A percentile compares a stretch with the other conserved stretches of the same genome.
Conservation (phyloP, 108 stramenopile genomes). For the Cyclotella cryptica region DNA sequence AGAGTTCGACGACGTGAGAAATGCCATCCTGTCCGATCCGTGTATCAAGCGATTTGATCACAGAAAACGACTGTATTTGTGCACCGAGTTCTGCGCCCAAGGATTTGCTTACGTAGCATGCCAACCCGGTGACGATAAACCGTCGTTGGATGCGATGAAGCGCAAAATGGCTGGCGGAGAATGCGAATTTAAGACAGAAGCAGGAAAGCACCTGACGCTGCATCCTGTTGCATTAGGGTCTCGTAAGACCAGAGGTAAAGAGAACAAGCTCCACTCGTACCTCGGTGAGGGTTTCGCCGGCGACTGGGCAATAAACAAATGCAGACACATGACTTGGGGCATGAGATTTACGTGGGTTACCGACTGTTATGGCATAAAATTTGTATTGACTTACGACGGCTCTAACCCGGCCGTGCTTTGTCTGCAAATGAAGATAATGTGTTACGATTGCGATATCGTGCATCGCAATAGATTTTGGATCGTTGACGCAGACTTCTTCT, state of each 20-base stretch:
- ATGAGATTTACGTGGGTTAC: conserved; percentile 9
- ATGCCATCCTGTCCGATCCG: not conserved
- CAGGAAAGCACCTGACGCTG: not conserved
- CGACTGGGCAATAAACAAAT: conserved; percentile 24
- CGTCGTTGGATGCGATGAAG: conserved; percentile 5
- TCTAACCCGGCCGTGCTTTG: not conserved
- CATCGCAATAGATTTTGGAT: too few relatives aligned
- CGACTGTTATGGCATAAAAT: too few relatives aligned
- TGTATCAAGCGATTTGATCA: too few relatives aligned
- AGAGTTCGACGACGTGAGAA: not conserved
- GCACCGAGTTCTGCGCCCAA: too few relatives aligned
- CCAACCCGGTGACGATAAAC: conserved; percentile 6
- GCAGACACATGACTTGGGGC: conserved; percentile 8
- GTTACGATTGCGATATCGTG: too few relatives aligned
- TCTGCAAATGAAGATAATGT: conserved; percentile 7
- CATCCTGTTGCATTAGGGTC: conserved; percentile 21
- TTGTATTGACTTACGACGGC: not conserved
- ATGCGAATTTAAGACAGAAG: not conserved
- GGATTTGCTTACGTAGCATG: not conserved
- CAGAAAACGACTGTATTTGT: too few relatives aligned
- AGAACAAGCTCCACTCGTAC: too few relatives aligned
- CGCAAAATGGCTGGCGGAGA: conserved; percentile 4
- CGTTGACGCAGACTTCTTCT: not conserved
- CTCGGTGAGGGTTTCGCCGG: too few relatives aligned
- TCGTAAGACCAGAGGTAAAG: too few relatives aligned